Base-by-base conservation (phyloP, 306 rosid species). In the Rosa chinensis region DNA sequence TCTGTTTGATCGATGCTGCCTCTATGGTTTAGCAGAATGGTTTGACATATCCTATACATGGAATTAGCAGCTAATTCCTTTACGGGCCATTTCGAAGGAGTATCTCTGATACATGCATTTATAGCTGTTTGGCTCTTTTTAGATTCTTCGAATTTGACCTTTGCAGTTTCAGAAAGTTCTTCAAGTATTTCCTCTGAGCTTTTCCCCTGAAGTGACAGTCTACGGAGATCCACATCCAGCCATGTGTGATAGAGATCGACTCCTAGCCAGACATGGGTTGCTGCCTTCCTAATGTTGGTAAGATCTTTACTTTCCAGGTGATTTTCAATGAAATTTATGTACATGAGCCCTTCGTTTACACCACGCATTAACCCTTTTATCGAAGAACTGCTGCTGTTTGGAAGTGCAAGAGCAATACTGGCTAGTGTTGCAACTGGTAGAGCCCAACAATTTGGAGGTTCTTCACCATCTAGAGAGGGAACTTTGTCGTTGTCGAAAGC, bases 351-450 rank as follows among this genome's bases (percentile, higher is more conserved):
- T 88, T 94, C 89, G 50, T 79, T 79, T 53, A 94, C 78, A 70
- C 89, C 74, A 47, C 35, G 4, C 5, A 86, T 39, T 83, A 94
- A 71, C 4, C 84, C 74, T 86, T 83, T 72, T 1, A 82, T 87
- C 10, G 76, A 74, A 70, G 35, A n/a, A 76, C 45, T 71, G 9
- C 74, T 72, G 50, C 78, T 73, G 53, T 87, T 84, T 78, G 97
- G 97, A 74, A 94, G 82, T 43, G 94, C 89, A 59, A 87, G 84
- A 25, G 86, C 88, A 66, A 94, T 89, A 84, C 89, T 82, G 71
- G 91, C 83, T 17, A 94, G 87, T 68, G 98, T 94, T 66, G 88
- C 97, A 67, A 92, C 78, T 37, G 97, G 91, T 75, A 94, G 94
- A 32, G 94, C 85, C 98, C 98, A 94, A 77, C 80, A 76, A 79